Base-by-base conservation (phyloP, 1,139 yeast species). In the Scheffersomyces quercinus region DNA sequence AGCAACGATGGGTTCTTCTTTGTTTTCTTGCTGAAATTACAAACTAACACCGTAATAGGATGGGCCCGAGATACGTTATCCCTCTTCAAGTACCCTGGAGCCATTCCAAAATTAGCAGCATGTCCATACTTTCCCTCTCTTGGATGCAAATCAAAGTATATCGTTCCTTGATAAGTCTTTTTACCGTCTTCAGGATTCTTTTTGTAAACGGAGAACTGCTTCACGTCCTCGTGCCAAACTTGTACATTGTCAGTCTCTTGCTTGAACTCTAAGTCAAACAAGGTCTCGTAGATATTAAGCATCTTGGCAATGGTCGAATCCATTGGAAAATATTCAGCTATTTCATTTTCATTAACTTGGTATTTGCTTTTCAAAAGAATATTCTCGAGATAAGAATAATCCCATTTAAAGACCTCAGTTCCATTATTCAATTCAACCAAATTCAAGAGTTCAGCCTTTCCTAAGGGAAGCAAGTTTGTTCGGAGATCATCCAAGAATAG, bases 91-190 rank as follows among this genome's bases (percentile, higher is more conserved):
- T 70, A 85, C 1, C 91, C 86, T n/a, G 88, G 82, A 9, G 75
- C 69, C 43, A 87, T 62, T 24, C 83, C 85, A 57, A 88, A 87
- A 59, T 85, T 85, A 10, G 96, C 96, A 26, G 96, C 95, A 62
- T 88, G 96, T 1, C 88, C 85, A 64, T 85, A 88, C 63, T 88
- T 88, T 54, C 93, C 91, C 42, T 83, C 85, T 60, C 96, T 79
- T 48, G 96, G 96, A 60, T 86, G 91, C 58, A 88, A 67, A 62
- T 88, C 96, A 52, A 88, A 79, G 65, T 83, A 86, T 37, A 88
- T 67, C 79, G 86, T 85, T 28, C 96, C 96, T 53, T 81, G 76
- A 63, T 87, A 88, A 47, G 73, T 77, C 11, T 81, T 80, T 9
- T 55, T 50, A 11, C 60, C 55, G 33, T 79, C 73, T 52, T 75